Percentiles rank a stretch among this genome's conserved stretches.
These are phyloP conservation scores for Adansonia madagascariensis DNA, from an alignment of 441 rosid species.

Conservation along the genomic window DNA sequence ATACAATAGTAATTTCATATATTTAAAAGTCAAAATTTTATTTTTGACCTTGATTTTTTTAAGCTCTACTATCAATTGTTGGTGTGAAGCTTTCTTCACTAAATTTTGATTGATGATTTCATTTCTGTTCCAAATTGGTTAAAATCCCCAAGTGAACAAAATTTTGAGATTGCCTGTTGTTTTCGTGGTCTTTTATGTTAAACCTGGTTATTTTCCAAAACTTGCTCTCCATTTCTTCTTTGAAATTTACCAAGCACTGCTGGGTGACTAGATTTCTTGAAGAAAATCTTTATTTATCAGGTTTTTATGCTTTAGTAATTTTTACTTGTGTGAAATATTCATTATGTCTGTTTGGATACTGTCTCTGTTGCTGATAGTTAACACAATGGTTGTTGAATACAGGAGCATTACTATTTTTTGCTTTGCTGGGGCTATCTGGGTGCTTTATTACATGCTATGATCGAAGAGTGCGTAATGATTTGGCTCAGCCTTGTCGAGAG, in stretches of 20 bases:
- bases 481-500: slow-evolving; percentile 98
- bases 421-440: slow-evolving; percentile 97
- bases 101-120: neutral
- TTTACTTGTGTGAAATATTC: neutral
- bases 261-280: neutral
- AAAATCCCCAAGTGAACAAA: neutral
- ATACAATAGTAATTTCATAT: neutral
- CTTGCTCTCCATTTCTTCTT: neutral
- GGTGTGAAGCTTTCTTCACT: neutral
- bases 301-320: slow-evolving; percentile 8
- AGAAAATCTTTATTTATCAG: neutral
- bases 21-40: neutral
- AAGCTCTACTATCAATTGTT: neutral
- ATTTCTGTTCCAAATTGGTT: neutral
- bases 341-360: neutral
- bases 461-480: slow-evolving; percentile 94
- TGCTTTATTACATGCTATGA: slow-evolving; percentile 99
- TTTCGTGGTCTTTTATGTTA: slow-evolving; percentile 1
- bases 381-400: slow-evolving; percentile 27
- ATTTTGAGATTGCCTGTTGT: neutral
- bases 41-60: neutral
- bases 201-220: neutral
- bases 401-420: slow-evolving; percentile 96
- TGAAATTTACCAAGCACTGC: neutral
- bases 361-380: slow-evolving; percentile 15